Evolutionary conservation across 176 grass and related monocot species (phyloP).

Genomic region (Eleusine indica): DNA sequence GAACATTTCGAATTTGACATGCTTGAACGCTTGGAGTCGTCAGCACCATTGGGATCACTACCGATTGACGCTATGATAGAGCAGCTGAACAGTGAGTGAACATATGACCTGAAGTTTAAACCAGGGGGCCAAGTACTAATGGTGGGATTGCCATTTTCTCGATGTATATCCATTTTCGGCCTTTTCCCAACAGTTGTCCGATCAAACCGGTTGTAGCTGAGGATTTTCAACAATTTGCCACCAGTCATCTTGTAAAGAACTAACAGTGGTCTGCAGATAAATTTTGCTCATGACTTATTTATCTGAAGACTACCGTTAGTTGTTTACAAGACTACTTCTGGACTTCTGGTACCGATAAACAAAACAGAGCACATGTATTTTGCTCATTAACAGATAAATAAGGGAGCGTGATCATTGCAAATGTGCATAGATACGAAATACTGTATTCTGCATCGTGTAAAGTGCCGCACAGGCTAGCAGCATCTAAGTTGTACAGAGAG

Average conservation of each 20-base stretch:
- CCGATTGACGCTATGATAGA: conserved; percentile 63
- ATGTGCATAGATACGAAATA: too few species aligned
- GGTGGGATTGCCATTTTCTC: background rate
- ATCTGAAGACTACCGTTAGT: background rate
- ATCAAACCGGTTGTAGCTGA: background rate
- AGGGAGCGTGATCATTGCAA: background rate
- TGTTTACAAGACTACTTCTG: background rate
- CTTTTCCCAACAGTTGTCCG: background rate
- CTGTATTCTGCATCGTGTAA: too few species aligned
- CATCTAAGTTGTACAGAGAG: too few species aligned
- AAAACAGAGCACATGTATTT: background rate
- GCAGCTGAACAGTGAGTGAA: conserved; percentile 53
- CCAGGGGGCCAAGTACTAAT: background rate
- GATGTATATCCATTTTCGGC: background rate
- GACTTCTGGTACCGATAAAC: too few species aligned
- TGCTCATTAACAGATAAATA: background rate
- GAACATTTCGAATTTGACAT: conserved; percentile 51
- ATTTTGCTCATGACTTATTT: too few species aligned
- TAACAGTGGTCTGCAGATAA: background rate
- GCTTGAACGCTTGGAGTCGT: conserved; percentile 53
- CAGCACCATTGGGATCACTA: conserved; percentile 63
- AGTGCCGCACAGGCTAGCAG: too few species aligned
- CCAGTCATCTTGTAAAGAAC: conserved; percentile 11
- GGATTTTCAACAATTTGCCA: background rate
- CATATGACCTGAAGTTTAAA: background rate